Conservation (phyloP, 2,329 filamentous ascomycete species). For the Pseudopithomyces maydicus region DNA sequence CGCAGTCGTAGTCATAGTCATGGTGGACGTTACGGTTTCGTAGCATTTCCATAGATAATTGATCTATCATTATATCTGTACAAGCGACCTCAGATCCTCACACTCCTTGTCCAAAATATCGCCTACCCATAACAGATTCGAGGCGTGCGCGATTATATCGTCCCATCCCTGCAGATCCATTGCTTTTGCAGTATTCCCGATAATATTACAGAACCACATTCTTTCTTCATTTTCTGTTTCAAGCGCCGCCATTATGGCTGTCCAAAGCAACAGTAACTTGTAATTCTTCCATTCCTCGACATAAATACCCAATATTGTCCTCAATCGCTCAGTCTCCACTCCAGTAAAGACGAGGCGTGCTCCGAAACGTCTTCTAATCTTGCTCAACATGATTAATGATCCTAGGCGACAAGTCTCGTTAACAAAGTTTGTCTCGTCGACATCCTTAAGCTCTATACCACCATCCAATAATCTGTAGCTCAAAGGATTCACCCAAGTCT, state of each 20-base stretch:
- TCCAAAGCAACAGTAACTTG: constrained; percentile 15
- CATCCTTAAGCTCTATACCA: constrained; percentile 12
- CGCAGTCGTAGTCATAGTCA: constrained; percentile 14
- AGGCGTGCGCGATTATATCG: constrained; percentile 15
- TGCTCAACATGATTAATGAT: constrained; percentile 15
- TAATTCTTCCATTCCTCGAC: constrained; percentile 13
- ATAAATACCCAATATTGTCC: constrained; percentile 14
- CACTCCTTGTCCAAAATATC: constrained; percentile 15
- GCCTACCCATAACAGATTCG: constrained; percentile 16
- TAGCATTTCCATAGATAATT: constrained; percentile 12
- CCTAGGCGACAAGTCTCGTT: constrained; percentile 16
- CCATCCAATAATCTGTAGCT: constrained; percentile 12
- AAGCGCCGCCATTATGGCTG: constrained; percentile 13
- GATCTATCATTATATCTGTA: constrained; percentile 11
- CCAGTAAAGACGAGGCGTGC: constrained; percentile 15
- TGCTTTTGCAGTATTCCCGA: constrained; percentile 13
- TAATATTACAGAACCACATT: constrained; percentile 15
- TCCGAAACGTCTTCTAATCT: constrained; percentile 16
- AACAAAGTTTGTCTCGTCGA: constrained; percentile 15
- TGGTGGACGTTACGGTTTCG: constrained; percentile 12
- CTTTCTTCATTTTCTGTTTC: constrained; percentile 14
- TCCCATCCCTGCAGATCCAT: constrained; percentile 13
- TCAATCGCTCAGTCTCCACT: constrained; percentile 16
- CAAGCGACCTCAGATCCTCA: constrained; percentile 14
- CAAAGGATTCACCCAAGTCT: constrained; percentile 15